phyloP scores from a whole-genome alignment of 1,139 yeast species.

The Tardiomyces blankii region DNA sequence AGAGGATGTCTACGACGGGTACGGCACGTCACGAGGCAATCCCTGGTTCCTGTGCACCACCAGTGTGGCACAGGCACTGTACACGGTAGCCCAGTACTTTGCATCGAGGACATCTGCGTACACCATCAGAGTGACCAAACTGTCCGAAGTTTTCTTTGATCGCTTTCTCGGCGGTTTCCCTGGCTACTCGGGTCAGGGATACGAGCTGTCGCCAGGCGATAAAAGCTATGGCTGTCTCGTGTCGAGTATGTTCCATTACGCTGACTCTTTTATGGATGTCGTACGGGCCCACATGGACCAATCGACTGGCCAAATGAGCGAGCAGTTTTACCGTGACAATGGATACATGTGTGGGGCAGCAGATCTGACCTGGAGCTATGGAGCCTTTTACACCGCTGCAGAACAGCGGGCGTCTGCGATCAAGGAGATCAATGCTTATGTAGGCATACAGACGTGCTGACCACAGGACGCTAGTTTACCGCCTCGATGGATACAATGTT shows the following conservation, averaged over 20 bases:
- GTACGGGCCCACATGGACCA: constrained; percentile 50
- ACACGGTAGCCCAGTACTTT: constrained; percentile 25
- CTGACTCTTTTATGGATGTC: constrained; percentile 67
- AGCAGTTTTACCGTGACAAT: constrained; percentile 68
- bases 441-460: too few relatives aligned
- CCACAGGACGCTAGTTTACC: too few relatives aligned
- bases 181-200: constrained; percentile 8
- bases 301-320: constrained; percentile 72
- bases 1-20: constrained; percentile 83
- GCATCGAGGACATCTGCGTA: constrained; percentile 18
- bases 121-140: constrained; percentile 6
- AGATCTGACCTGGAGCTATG: constrained; percentile 85
- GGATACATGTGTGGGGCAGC: constrained; percentile 88
- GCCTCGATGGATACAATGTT: too few relatives aligned
- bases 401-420: too few relatives aligned
- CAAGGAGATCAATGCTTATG: too few relatives aligned
- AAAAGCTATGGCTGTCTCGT: too few relatives aligned
- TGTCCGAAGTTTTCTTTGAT: background rate
- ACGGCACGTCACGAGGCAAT: constrained; percentile 67
- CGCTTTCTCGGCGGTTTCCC: constrained; percentile 1
- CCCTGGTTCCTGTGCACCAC: constrained; percentile 94
- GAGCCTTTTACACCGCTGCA: constrained; percentile 62
- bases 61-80: constrained; percentile 55
- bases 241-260: constrained; percentile 29
- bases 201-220: constrained; percentile 6